phyloP scores from a whole-genome alignment of 1,284 basidiomycete genomes.

The Tilletiopsis washingtonensis region DNA sequence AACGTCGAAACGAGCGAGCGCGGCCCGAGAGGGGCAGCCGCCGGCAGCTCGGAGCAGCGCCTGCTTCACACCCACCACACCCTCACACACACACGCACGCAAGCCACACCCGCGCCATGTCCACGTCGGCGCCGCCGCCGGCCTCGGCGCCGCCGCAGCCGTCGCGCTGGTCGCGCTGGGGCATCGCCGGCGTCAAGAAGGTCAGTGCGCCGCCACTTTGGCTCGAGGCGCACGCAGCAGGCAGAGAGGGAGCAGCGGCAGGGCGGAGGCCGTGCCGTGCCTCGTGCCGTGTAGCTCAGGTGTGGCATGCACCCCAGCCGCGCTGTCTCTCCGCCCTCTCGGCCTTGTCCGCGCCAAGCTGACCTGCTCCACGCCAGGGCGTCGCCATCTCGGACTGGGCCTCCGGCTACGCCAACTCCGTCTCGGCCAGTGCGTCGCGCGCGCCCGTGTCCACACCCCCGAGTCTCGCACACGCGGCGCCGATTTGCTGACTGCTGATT shows the following conservation, averaged over 20 bases:
- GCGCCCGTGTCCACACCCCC: too few species aligned
- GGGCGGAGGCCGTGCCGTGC: too few species aligned
- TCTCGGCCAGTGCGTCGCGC: slow-evolving; percentile 19
- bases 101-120: too few species aligned
- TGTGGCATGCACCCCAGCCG: background rate
- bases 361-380: background rate
- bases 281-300: too few species aligned
- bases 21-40: too few species aligned
- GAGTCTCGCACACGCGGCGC: slow-evolving; percentile 40
- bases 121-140: too few species aligned
- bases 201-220: background rate
- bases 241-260: too few species aligned
- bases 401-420: slow-evolving; percentile 37
- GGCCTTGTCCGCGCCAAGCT: background rate
- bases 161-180: slow-evolving; percentile 21
- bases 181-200: slow-evolving; percentile 26
- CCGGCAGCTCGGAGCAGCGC: too few species aligned
- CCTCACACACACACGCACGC: too few species aligned
- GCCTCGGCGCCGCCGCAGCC: background rate
- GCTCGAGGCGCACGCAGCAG: too few species aligned
- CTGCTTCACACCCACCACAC: too few species aligned
- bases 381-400: slow-evolving; percentile 41
- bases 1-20: too few species aligned
- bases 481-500: slow-evolving; percentile 37
- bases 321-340: background rate